Evolutionary conservation across 2,329 filamentous ascomycete species (phyloP).

Genomic region (Colletotrichum siamense): DNA sequence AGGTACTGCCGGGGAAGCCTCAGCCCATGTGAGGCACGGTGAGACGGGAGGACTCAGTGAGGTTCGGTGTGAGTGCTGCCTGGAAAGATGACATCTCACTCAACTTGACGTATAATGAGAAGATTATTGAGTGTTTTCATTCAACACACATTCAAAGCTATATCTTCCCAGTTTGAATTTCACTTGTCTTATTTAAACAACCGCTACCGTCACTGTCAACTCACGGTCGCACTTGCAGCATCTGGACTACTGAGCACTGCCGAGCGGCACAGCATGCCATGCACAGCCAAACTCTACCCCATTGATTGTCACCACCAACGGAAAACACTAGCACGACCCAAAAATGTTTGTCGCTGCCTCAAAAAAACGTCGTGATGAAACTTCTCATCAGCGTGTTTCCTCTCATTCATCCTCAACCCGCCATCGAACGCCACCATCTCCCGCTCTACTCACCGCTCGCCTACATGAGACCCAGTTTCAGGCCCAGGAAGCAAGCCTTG

Average conservation of each 20-base stretch:
- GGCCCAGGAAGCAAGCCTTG: not conserved
- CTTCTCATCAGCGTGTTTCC: not conserved
- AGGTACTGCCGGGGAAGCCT: not conserved
- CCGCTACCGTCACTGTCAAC: not conserved
- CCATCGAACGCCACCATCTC: not conserved
- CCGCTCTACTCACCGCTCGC: not conserved
- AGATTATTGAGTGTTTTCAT: fast-evolving
- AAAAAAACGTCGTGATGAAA: not conserved
- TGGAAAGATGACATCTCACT: not conserved
- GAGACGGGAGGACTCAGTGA: not conserved
- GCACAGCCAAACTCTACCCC: not conserved
- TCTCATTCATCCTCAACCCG: not conserved
- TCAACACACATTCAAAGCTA: fast-evolving
- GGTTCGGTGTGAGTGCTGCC: not conserved
- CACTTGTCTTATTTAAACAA: not conserved
- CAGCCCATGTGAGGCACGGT: not conserved
- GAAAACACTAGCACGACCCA: not conserved
- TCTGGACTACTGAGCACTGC: not conserved
- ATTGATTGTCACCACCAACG: not conserved
- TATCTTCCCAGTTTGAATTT: fast-evolving
- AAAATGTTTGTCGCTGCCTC: fast-evolving
- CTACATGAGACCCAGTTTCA: not conserved
- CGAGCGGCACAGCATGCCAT: not conserved
- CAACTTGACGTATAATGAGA: not conserved
- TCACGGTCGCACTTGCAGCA: not conserved